Evolutionary conservation across 257 asterid species (phyloP).

Genomic region (Henckelia pumila): DNA sequence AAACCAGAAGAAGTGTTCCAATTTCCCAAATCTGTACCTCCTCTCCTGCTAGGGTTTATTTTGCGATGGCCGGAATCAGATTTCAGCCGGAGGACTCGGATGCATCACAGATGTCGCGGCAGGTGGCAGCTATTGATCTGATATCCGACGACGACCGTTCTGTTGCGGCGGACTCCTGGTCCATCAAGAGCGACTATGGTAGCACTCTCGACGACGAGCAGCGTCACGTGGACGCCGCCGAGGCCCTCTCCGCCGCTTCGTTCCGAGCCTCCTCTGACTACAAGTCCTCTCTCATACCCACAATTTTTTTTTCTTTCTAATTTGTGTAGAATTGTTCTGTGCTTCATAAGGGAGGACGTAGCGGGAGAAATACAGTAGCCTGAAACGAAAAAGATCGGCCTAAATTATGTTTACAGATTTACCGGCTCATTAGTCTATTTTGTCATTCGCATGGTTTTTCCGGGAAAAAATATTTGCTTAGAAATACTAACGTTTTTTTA

Average conservation of each 20-base stretch:
- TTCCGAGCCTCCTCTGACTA: slow-evolving; percentile 87
- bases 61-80: slow-evolving; percentile 81
- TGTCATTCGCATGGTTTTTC: neutral
- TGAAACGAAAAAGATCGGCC: neutral
- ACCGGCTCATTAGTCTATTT: neutral
- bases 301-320: slow-evolving; percentile 9
- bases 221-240: slow-evolving; percentile 97
- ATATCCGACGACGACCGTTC: slow-evolving; percentile 98
- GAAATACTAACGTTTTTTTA: neutral
- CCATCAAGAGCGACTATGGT: slow-evolving; percentile 95
- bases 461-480: neutral
- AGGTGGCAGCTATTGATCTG: slow-evolving; percentile 66
- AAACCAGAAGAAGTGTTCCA: neutral
- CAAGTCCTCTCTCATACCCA: slow-evolving; percentile 39
- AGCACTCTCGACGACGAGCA: slow-evolving; percentile 99
- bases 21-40: neutral
- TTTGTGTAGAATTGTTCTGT: neutral
- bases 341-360: slow-evolving; percentile 4
- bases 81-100: slow-evolving; percentile 79
- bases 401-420: neutral
- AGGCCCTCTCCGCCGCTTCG: slow-evolving; percentile 72
- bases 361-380: neutral
- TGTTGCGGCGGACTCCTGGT: slow-evolving; percentile 96
- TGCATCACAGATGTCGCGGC: slow-evolving; percentile 59
- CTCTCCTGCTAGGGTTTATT: neutral